phyloP scores from a whole-genome alignment of 2,329 filamentous ascomycete species.

The Botrytis byssoidea region DNA sequence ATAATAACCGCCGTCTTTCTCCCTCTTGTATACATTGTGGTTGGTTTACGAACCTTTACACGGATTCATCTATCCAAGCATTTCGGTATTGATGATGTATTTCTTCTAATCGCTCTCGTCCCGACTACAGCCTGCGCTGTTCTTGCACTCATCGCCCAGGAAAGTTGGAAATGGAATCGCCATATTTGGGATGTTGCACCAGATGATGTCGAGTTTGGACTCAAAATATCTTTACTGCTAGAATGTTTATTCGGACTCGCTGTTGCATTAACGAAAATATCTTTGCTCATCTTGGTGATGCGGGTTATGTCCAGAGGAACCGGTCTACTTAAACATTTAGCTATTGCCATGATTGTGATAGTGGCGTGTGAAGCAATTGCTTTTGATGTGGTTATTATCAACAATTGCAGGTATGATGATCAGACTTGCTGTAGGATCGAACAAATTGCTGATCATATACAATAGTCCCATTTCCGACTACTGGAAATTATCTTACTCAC shows the following conservation, averaged over 20 bases:
- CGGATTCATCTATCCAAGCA: constrained; percentile 46
- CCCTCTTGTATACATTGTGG: constrained; percentile 43
- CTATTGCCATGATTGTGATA: constrained; percentile 38
- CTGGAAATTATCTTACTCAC: constrained; percentile 39
- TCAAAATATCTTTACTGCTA: constrained; percentile 41
- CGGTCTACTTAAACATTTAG: constrained; percentile 35
- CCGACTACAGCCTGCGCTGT: constrained; percentile 42
- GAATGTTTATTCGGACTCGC: constrained; percentile 42
- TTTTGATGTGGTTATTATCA: constrained; percentile 41
- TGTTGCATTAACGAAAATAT: constrained; percentile 41
- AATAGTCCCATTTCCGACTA: constrained; percentile 41
- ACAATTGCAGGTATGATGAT: constrained; percentile 42
- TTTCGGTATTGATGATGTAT: constrained; percentile 47
- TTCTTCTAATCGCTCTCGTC: constrained; percentile 43
- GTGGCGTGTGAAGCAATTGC: constrained; percentile 37
- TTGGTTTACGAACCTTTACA: constrained; percentile 47
- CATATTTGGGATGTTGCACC: constrained; percentile 45
- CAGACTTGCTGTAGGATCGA: background rate
- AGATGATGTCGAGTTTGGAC: constrained; percentile 34
- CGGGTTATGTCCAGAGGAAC: constrained; percentile 41
- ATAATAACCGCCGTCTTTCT: constrained; percentile 44
- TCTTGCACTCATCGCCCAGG: constrained; percentile 39
- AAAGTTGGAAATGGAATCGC: constrained; percentile 41
- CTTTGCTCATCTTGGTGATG: constrained; percentile 38
- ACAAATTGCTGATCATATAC: background rate